Base-by-base conservation (phyloP, 805 yeast species). In the Zygosaccharomyces bisporus region DNA sequence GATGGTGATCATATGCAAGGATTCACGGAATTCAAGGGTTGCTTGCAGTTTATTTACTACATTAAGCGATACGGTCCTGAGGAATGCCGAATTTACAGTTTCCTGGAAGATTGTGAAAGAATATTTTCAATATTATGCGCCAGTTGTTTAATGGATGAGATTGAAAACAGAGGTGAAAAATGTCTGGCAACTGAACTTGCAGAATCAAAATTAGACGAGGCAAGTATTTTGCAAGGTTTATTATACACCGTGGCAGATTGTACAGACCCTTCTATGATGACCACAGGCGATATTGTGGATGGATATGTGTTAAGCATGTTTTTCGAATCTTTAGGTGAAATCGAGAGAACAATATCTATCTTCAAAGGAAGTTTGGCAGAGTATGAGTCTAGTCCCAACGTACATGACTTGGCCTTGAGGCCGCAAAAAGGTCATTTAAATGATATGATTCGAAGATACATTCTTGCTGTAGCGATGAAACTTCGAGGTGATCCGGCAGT, bases 391-490 rank as follows among this genome's bases (percentile, higher is more conserved):
- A 23, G 35, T 13, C 33, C 39, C 10, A 37, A 33, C 13, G 19
- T 38, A 1, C 30, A 45, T 14, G 39, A 36, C 12, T 29, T 46
- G 16, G 58, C 50, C 3, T 18, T 56, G 9, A 25, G 43, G 14
- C 43, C 50, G 4, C 47, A 53, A 8, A 45, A 42, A 18, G 19
- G 21, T 9, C 49, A 52, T 24, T 29, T 71, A 10, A 61, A 56
- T 16, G 68, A 64, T 37, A 67, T 71, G 74, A 51, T 73, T 8
- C 51, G 67, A 18, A 66, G 67, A 41, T 70, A 66, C 49, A 61
- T 72, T 12, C 39, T 69, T 12, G 72, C 74, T 2, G 36, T 63
- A 3, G 50, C 67, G 4, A 42, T 54, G 34, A 64, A 58, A 45
- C 49, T 60, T 1, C 44, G 50, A 1, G 77, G 73, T 45, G 77